phyloP scores from a whole-genome alignment of 495 filamentous ascomycete species.

The Tuber brumale region DNA sequence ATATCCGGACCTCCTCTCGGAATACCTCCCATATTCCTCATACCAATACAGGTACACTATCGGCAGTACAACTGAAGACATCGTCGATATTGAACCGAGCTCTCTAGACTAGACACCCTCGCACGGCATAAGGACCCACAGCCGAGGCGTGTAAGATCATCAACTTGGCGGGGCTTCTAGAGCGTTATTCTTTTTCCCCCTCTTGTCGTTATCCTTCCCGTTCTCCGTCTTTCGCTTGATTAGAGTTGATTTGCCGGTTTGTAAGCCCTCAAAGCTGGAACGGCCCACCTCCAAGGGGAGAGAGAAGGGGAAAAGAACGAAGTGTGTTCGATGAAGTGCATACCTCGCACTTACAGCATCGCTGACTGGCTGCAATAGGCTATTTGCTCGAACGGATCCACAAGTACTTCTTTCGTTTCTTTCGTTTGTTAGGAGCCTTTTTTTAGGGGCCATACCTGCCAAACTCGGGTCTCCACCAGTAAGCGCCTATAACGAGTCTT shows the following conservation, averaged over 20 bases:
- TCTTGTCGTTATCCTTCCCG: constrained; percentile 13
- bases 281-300: constrained; percentile 22
- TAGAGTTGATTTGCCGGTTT: constrained; percentile 21
- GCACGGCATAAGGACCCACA: constrained; percentile 7
- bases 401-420: constrained; percentile 25
- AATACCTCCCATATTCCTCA: constrained; percentile 17
- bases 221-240: constrained; percentile 17
- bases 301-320: constrained; percentile 20
- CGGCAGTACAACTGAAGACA: constrained; percentile 13
- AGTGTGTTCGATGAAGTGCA: constrained; percentile 37
- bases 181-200: constrained; percentile 6
- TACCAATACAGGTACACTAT: constrained; percentile 15
- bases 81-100: constrained; percentile 20
- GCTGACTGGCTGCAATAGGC: constrained; percentile 33
- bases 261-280: constrained; percentile 19
- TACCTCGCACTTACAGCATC: constrained; percentile 21
- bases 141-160: constrained; percentile 16
- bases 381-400: constrained; percentile 27
- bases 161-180: constrained; percentile 16
- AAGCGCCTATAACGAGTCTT: constrained; percentile 28
- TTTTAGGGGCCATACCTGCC: constrained; percentile 34
- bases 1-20: constrained; percentile 13
- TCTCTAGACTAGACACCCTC: not conserved
- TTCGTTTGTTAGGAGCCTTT: constrained; percentile 25
- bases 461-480: constrained; percentile 30